Evolutionary conservation across 169 alveolate genomes (phyloP).

Genomic region (Plasmodium billcollinsi): DNA sequence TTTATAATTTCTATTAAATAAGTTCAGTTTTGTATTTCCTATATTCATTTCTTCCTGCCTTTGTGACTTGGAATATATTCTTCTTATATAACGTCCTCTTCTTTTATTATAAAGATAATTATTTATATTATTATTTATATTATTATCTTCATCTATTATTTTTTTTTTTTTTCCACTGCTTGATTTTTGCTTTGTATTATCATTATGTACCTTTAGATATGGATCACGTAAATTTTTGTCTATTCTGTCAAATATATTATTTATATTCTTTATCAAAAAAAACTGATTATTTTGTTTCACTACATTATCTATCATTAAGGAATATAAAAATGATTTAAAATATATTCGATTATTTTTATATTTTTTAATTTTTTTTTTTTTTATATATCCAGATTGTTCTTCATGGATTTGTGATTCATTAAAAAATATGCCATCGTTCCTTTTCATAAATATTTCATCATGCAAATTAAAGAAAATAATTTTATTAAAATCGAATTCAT

Average conservation of each 20-base stretch:
- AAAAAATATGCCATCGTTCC: neutral
- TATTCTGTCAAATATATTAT: neutral
- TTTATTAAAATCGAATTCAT: constrained; percentile 8
- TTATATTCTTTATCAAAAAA: constrained; percentile 38
- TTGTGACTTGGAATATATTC: too few species aligned
- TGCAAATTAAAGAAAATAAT: constrained; percentile 4
- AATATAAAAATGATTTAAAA: constrained; percentile 9
- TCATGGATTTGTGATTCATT: neutral
- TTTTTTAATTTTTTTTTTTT: constrained; percentile 4
- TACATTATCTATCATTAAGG: constrained; percentile 40
- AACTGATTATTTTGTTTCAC: constrained; percentile 29
- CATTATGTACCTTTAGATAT: too few species aligned
- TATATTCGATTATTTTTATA: neutral
- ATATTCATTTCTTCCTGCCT: too few species aligned
- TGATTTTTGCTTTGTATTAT: neutral
- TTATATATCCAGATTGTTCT: too few species aligned
- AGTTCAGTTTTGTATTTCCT: too few species aligned
- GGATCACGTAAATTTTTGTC: neutral
- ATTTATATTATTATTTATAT: too few species aligned
- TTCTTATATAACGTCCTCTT: neutral
- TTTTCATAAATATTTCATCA: constrained; percentile 23
- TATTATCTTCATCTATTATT: too few species aligned
- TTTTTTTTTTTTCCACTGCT: neutral
- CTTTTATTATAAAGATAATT: too few species aligned
- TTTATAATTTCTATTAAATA: too few species aligned